These are phyloP conservation scores for Kondoa subrosea DNA, from an alignment of 768 basidiomycete species.

Conservation along the genomic window DNA sequence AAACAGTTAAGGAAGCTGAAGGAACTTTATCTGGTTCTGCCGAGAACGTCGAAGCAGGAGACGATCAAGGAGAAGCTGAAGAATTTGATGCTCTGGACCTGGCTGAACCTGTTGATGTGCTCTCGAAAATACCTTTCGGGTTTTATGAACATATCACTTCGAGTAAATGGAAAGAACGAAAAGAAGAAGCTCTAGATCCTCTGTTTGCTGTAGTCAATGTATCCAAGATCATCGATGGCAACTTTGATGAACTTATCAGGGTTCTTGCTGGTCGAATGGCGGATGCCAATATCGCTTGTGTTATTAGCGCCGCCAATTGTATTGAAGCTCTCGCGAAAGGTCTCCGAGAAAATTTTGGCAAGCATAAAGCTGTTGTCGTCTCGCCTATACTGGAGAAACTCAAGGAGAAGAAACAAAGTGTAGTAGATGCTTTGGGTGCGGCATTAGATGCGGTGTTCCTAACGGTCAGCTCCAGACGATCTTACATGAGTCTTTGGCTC, in stretches of 20 bases:
- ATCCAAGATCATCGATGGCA: constrained; percentile 52
- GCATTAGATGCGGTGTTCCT: constrained; percentile 76
- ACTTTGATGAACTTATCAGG: constrained; percentile 56
- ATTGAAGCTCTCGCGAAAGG: constrained; percentile 74
- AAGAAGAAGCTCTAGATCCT: constrained; percentile 68
- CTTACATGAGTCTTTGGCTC: background rate
- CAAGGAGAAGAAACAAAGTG: constrained; percentile 83
- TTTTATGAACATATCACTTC: constrained; percentile 62
- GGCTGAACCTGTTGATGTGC: constrained; percentile 64
- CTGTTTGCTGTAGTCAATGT: constrained; percentile 51
- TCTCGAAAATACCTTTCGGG: constrained; percentile 54
- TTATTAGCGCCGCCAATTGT: constrained; percentile 68
- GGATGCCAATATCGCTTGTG: constrained; percentile 91
- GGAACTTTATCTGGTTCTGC: constrained; percentile 19
- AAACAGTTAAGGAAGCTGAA: constrained; percentile 32
- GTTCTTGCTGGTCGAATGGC: constrained; percentile 65
- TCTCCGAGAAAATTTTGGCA: constrained; percentile 54
- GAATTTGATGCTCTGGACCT: constrained; percentile 60
- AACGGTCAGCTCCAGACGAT: constrained; percentile 43
- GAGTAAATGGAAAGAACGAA: constrained; percentile 95
- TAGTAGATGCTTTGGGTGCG: constrained; percentile 70
- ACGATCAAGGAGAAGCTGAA: constrained; percentile 37
- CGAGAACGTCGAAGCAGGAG: constrained; percentile 24
- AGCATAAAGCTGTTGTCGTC: constrained; percentile 54
- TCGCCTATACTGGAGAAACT: constrained; percentile 65